These are phyloP conservation scores for Arthrobotrys entomopaga DNA, from an alignment of 2,329 filamentous ascomycete species.

Conservation along the genomic window DNA sequence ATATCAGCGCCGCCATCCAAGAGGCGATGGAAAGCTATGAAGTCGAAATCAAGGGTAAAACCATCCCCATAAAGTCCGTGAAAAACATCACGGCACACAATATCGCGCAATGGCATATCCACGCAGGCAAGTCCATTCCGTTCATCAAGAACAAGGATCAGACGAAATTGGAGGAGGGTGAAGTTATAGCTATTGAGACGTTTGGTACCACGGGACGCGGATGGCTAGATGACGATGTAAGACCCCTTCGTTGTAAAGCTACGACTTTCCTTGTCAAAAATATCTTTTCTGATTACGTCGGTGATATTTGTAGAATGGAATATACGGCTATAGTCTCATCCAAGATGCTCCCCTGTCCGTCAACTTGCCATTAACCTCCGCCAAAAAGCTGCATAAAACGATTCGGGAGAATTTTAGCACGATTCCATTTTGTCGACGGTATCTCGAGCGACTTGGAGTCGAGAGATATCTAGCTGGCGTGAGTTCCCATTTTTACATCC, in stretches of 20 bases:
- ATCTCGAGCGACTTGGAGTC: slow-evolving; percentile 89
- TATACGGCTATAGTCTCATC: slow-evolving; percentile 85
- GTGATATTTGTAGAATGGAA: slow-evolving; percentile 71
- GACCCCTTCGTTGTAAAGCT: too few relatives aligned
- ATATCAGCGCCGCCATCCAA: slow-evolving; percentile 84
- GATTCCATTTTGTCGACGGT: slow-evolving; percentile 86
- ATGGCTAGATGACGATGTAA: slow-evolving; percentile 83
- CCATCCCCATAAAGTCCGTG: slow-evolving; percentile 83
- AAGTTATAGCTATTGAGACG: slow-evolving; percentile 93
- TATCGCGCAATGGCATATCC: slow-evolving; percentile 89
- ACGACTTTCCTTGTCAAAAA: neutral
- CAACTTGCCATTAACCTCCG: slow-evolving; percentile 72
- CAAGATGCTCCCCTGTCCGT: slow-evolving; percentile 71
- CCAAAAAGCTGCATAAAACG: slow-evolving; percentile 83
- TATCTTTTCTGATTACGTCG: neutral
- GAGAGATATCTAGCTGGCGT: slow-evolving; percentile 88
- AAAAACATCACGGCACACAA: slow-evolving; percentile 84
- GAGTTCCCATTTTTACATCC: slow-evolving; percentile 65
- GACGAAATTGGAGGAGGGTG: slow-evolving; percentile 97
- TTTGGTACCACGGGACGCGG: slow-evolving; percentile 91
- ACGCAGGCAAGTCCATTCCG: slow-evolving; percentile 90
- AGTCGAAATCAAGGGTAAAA: slow-evolving; percentile 81
- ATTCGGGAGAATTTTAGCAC: slow-evolving; percentile 98
- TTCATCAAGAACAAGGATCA: slow-evolving; percentile 85
- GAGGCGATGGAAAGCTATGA: slow-evolving; percentile 95